Evolutionary conservation across 2,329 filamentous ascomycete genomes (phyloP).

Genomic region (Cladosporium velox): DNA sequence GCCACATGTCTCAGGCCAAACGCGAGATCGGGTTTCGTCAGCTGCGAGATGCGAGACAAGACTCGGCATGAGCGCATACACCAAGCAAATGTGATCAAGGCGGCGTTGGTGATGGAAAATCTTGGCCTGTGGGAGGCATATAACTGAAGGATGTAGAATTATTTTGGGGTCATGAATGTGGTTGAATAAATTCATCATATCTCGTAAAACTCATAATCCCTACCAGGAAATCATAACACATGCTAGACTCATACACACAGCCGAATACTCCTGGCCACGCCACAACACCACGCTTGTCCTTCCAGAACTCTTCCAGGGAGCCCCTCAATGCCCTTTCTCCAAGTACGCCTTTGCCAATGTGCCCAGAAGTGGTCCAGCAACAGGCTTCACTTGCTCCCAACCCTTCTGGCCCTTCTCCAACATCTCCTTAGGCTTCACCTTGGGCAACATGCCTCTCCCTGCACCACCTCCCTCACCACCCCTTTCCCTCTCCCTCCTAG

Average conservation of each 20-base stretch:
- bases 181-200: background rate
- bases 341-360: slow-evolving; percentile 22
- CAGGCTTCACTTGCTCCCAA: slow-evolving; percentile 21
- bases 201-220: background rate
- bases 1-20: slow-evolving; percentile 9
- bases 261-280: background rate
- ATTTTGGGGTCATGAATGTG: background rate
- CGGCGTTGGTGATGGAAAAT: background rate
- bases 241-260: background rate
- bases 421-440: slow-evolving; percentile 19
- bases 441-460: slow-evolving; percentile 1
- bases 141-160: background rate
- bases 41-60: slow-evolving; percentile 10
- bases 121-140: background rate
- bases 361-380: slow-evolving; percentile 19
- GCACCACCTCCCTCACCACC: background rate
- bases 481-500: slow-evolving; percentile 15
- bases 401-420: slow-evolving; percentile 24
- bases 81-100: background rate
- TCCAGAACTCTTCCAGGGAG: background rate
- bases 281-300: background rate
- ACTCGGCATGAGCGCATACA: background rate
- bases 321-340: slow-evolving; percentile 15
- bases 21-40: background rate
- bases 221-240: background rate